These are phyloP conservation scores for Mycosphaerella arachidis DNA, from an alignment of 2,329 filamentous ascomycete species.

Conservation along the genomic window DNA sequence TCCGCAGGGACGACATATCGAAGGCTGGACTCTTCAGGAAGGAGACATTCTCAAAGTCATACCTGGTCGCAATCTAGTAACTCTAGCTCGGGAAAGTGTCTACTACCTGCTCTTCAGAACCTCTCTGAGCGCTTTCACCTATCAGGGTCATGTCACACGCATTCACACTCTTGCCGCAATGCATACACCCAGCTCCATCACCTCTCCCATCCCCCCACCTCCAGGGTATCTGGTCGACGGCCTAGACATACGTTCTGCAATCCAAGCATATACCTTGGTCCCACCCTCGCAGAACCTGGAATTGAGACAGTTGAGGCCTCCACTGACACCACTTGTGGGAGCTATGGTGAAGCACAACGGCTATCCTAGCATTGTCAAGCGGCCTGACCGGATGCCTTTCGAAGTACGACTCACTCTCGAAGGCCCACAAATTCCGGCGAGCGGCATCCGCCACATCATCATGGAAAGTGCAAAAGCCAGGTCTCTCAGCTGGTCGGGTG, in stretches of 20 bases:
- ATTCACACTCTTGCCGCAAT: constrained; percentile 47
- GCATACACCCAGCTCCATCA: constrained; percentile 40
- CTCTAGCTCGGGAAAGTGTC: constrained; percentile 58
- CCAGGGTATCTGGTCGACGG: constrained; percentile 43
- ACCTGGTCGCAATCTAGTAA: constrained; percentile 60
- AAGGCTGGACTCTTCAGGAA: constrained; percentile 55
- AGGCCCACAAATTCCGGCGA: constrained; percentile 28
- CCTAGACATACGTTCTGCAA: constrained; percentile 42
- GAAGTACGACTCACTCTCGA: constrained; percentile 34
- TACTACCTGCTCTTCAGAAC: constrained; percentile 68
- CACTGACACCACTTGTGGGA: constrained; percentile 32
- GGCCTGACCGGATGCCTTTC: constrained; percentile 27
- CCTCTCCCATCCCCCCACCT: constrained; percentile 42
- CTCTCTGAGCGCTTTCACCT: constrained; percentile 55
- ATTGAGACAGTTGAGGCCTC: constrained; percentile 34
- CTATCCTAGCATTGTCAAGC: constrained; percentile 24
- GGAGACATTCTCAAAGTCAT: constrained; percentile 56
- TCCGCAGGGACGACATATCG: constrained; percentile 58
- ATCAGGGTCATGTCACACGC: constrained; percentile 52
- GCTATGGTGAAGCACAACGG: constrained; percentile 37
- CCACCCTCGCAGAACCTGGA: constrained; percentile 39
- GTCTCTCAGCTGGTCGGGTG: constrained; percentile 29
- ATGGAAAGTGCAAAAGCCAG: constrained; percentile 20
- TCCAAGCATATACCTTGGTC: constrained; percentile 48
- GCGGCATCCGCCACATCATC: constrained; percentile 25